Evolutionary conservation across 495 filamentous ascomycete species (phyloP).

Genomic region (Evansstolkia leycettana): DNA sequence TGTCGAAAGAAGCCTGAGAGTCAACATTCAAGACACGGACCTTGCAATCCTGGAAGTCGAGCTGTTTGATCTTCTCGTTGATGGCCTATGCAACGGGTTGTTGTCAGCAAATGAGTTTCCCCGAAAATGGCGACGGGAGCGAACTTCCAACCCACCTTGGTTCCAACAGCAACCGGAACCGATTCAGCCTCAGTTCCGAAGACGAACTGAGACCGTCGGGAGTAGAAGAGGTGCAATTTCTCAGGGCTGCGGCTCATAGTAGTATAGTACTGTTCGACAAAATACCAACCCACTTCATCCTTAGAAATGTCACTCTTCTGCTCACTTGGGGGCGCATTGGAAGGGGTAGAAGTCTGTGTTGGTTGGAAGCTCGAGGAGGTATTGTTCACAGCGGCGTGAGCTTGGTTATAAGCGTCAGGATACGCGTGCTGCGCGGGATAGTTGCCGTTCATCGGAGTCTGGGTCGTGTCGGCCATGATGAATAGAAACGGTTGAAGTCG

Average conservation of each 20-base stretch:
- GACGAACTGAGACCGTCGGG: slow-evolving; percentile 70
- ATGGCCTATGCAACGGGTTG: slow-evolving; percentile 52
- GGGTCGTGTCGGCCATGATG: slow-evolving; percentile 33
- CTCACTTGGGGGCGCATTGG: slow-evolving; percentile 26
- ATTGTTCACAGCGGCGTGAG: no score
- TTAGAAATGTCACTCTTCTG: slow-evolving; percentile 44
- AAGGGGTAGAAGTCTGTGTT: slow-evolving; percentile 31
- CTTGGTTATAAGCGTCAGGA: slow-evolving; percentile 27
- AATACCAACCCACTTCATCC: slow-evolving; percentile 96
- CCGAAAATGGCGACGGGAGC: neutral
- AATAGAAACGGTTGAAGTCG: slow-evolving; percentile 3
- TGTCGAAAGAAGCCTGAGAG: slow-evolving; percentile 79
- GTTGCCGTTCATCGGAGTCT: slow-evolving; percentile 34
- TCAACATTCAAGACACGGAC: slow-evolving; percentile 97
- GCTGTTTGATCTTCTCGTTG: slow-evolving; percentile 80
- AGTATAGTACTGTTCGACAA: slow-evolving; percentile 98
- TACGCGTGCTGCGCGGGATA: slow-evolving; percentile 30
- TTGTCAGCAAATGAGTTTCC: slow-evolving; percentile 3
- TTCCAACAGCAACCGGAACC: slow-evolving; percentile 68
- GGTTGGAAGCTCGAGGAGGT: slow-evolving; percentile 32
- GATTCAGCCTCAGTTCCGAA: slow-evolving; percentile 81
- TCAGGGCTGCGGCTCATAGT: slow-evolving; percentile 89
- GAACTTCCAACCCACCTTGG: slow-evolving; percentile 50
- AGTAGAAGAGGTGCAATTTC: slow-evolving; percentile 83
- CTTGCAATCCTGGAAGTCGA: slow-evolving; percentile 96